These are phyloP conservation scores for Mortierella sp. DNA, from an alignment of 371 early-diverging fungal genomes.

Conservation along the genomic window DNA sequence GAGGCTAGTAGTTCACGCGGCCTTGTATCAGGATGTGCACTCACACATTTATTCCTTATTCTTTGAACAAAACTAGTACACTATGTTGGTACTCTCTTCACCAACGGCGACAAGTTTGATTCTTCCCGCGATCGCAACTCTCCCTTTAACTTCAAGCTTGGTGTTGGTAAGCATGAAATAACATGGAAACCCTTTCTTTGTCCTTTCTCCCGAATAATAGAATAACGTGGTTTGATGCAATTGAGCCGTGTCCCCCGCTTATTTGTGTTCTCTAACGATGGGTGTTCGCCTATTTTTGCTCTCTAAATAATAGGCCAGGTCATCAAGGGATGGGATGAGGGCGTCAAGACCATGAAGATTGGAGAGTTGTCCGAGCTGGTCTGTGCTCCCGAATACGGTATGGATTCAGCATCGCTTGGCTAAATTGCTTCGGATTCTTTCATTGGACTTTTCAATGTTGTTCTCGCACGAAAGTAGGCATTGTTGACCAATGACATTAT, in stretches of 20 bases:
- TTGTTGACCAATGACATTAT: not conserved
- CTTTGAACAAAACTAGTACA: conserved; percentile 67
- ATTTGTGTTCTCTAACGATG: not conserved
- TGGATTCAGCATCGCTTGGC: not conserved
- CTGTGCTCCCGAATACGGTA: conserved; percentile 71
- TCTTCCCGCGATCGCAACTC: conserved; percentile 77
- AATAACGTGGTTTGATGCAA: not conserved
- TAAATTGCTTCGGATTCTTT: not conserved
- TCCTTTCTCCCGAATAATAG: not conserved
- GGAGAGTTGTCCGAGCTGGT: conserved; percentile 69
- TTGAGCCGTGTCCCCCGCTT: not conserved
- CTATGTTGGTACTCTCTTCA: conserved; percentile 84
- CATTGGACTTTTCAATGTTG: not conserved
- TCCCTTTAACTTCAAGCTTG: conserved; percentile 84
- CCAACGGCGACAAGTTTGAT: conserved; percentile 85
- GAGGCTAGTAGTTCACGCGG: not conserved
- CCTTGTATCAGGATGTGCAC: not conserved
- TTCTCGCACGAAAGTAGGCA: not conserved
- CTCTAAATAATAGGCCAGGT: conserved; percentile 57
- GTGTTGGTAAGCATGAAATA: conserved; percentile 55
- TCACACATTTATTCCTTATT: not conserved
- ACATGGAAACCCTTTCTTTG: not conserved
- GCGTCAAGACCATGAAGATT: conserved; percentile 70
- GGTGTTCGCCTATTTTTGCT: not conserved
- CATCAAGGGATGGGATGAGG: conserved; percentile 72